Conservation (phyloP, 345 rosid species). For the Fremontodendron californicum region DNA sequence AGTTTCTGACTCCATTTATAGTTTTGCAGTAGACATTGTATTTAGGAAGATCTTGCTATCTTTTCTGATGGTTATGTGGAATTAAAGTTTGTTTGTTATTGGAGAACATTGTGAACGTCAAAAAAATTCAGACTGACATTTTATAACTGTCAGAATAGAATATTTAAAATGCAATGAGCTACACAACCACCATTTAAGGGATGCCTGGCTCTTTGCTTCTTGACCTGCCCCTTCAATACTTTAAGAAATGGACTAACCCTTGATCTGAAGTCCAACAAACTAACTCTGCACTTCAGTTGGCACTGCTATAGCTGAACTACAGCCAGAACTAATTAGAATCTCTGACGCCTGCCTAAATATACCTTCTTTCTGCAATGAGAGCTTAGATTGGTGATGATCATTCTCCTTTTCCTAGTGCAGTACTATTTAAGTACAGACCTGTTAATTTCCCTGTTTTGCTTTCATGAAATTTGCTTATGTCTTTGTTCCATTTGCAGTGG, state of each 20-base stretch:
- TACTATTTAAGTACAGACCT: background rate
- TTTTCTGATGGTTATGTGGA: background rate
- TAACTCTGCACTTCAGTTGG: background rate
- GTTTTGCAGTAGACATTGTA: constrained; percentile 3
- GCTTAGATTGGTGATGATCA: background rate
- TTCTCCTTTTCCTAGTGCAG: background rate
- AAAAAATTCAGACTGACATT: background rate
- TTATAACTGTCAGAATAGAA: background rate
- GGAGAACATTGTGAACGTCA: background rate
- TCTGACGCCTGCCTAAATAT: background rate
- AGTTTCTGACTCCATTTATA: constrained; percentile 15
- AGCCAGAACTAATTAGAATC: background rate
- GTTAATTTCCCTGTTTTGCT: constrained; percentile 4
- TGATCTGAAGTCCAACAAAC: background rate
- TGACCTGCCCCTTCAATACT: background rate
- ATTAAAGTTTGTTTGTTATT: background rate
- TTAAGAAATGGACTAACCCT: background rate
- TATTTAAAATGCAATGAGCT: background rate
- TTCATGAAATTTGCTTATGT: background rate
- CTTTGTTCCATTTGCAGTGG: constrained; percentile 57
- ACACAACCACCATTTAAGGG: background rate
- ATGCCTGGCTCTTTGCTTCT: background rate
- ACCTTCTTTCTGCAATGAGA: background rate
- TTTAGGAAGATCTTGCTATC: background rate
- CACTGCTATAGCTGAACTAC: background rate